Percentiles rank a stretch among this genome's conserved stretches.
Evolutionary conservation across 2,329 filamentous ascomycete species (phyloP).

Genomic region (Chaetomiaceae sp.): DNA sequence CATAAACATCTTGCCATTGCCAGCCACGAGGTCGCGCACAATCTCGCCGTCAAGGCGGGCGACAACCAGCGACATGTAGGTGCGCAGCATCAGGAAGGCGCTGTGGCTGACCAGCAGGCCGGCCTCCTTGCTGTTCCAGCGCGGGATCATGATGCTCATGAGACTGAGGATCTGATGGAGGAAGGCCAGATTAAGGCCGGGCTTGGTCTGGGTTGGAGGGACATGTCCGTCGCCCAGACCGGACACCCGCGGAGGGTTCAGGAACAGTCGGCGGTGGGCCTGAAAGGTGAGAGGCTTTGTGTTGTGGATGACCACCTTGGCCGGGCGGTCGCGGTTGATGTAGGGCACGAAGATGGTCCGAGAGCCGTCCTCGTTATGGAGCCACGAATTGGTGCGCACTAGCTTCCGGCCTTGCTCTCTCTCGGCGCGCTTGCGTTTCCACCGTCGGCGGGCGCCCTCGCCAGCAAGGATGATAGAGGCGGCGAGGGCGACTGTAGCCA

Average conservation of each 20-base stretch:
- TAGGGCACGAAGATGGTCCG: conserved; percentile 94
- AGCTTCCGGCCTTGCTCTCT: conserved; percentile 77
- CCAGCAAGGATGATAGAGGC: conserved; percentile 74
- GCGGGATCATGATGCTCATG: conserved; percentile 94
- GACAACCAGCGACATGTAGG: conserved; percentile 89
- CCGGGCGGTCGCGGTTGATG: conserved; percentile 72
- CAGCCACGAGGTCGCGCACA: conserved; percentile 91
- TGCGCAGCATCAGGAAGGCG: conserved; percentile 83
- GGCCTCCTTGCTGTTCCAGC: conserved; percentile 94
- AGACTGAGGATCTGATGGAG: conserved; percentile 94
- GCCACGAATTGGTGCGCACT: conserved; percentile 83
- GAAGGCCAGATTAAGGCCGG: conserved; percentile 91
- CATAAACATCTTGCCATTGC: conserved; percentile 82
- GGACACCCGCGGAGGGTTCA: conserved; percentile 82
- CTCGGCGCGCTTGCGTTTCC: conserved; percentile 68
- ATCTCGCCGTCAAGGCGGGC: conserved; percentile 93
- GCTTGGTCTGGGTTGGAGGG: conserved; percentile 85
- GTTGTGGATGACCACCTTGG: conserved; percentile 84
- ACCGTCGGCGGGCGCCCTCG: conserved; percentile 75
- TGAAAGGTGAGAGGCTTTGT: conserved; percentile 95
- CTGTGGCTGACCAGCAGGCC: conserved; percentile 85
- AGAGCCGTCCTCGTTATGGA: conserved; percentile 91
- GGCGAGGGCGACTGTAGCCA: conserved; percentile 71
- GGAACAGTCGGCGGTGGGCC: conserved; percentile 86
- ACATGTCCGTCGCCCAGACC: conserved; percentile 70